phyloP scores from a whole-genome alignment of 1,139 yeast species.

The Pichiaceae sp. region DNA sequence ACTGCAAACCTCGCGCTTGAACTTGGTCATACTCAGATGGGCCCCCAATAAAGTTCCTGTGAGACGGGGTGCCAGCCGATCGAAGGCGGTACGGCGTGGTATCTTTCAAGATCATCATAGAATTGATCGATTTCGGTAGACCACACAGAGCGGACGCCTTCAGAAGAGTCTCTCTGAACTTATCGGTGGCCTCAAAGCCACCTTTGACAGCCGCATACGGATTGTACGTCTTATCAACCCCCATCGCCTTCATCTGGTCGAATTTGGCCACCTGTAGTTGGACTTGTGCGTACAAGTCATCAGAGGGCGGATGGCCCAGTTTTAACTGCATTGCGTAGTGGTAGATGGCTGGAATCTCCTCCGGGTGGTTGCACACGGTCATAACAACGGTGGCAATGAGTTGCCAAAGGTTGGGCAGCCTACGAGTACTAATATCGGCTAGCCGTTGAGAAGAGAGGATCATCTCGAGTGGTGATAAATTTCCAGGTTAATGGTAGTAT shows the following conservation, averaged over 20 bases:
- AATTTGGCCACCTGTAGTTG: slow-evolving; percentile 7
- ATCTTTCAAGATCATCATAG: slow-evolving; percentile 55
- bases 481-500: background rate
- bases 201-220: slow-evolving; percentile 6
- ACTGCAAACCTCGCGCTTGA: slow-evolving; percentile 47
- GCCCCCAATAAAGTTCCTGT: slow-evolving; percentile 8
- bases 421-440: slow-evolving; percentile 37
- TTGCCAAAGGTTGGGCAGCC: slow-evolving; percentile 46
- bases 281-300: slow-evolving; percentile 21
- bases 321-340: slow-evolving; percentile 54
- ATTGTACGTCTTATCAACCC: slow-evolving; percentile 6
- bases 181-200: slow-evolving; percentile 33
- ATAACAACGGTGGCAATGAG: slow-evolving; percentile 73
- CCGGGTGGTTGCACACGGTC: slow-evolving; percentile 74
- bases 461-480: background rate
- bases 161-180: slow-evolving; percentile 67
- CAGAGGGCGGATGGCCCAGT: slow-evolving; percentile 8
- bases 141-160: slow-evolving; percentile 78
- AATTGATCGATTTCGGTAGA: slow-evolving; percentile 76
- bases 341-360: slow-evolving; percentile 67
- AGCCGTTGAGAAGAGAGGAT: slow-evolving; percentile 40
- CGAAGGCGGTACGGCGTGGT: slow-evolving; percentile 51
- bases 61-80: background rate
- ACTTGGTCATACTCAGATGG: slow-evolving; percentile 13
- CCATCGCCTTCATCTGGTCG: slow-evolving; percentile 11